Conservation (phyloP, 2,329 filamentous ascomycete genomes). For the Cordyceps sp. region DNA sequence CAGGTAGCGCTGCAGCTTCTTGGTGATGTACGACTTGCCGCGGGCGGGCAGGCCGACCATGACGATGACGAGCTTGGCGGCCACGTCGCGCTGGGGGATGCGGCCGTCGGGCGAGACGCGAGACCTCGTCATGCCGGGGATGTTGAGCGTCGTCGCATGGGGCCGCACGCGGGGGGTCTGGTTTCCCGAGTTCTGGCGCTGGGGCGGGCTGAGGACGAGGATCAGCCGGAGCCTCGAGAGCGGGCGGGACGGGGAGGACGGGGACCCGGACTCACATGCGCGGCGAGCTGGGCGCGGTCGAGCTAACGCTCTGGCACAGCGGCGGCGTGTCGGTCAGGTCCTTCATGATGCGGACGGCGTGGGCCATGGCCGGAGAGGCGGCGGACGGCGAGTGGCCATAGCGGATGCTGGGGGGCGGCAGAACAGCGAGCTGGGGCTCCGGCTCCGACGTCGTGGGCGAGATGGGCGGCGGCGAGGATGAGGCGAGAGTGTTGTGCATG, state of each 20-base stretch:
- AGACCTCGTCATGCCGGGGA: conserved; percentile 89
- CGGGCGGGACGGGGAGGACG: background rate
- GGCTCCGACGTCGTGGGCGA: conserved; percentile 12
- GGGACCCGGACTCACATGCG: conserved; percentile 31
- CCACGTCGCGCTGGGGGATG: conserved; percentile 86
- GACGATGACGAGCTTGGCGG: conserved; percentile 89
- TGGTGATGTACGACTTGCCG: conserved; percentile 97
- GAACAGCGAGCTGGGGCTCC: conserved; percentile 16
- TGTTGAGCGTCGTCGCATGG: conserved; percentile 89
- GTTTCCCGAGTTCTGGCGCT: conserved; percentile 57
- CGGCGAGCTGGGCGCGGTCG: conserved; percentile 41
- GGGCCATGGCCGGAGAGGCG: conserved; percentile 20
- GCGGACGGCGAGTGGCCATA: conserved; percentile 9
- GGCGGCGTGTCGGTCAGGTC: conserved; percentile 35
- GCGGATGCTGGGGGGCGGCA: conserved; percentile 16
- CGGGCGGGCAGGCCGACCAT: conserved; percentile 94
- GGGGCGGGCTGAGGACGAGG: conserved; percentile 34
- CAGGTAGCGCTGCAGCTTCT: conserved; percentile 88
- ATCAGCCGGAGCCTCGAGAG: background rate
- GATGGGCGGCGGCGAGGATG: conserved; percentile 12
- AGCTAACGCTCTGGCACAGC: conserved; percentile 37
- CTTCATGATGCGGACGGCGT: conserved; percentile 24
- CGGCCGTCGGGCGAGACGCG: conserved; percentile 89
- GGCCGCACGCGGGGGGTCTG: conserved; percentile 63
- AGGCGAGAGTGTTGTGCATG: conserved; percentile 25